These are phyloP conservation scores for Xylariaceae sp. DNA, from an alignment of 2,329 filamentous ascomycete genomes.

Conservation along the genomic window DNA sequence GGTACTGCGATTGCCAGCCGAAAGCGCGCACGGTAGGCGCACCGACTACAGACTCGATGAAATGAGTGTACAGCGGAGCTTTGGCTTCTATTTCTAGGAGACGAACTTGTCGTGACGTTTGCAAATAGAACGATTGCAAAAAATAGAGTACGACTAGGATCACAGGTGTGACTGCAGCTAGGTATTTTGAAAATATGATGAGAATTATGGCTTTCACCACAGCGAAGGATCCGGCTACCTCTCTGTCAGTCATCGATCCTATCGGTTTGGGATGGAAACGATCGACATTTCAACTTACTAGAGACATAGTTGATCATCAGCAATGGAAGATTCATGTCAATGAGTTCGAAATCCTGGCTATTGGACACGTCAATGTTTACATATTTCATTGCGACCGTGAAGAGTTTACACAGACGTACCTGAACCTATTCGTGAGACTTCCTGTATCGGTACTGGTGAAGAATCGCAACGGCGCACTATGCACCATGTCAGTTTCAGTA, in stretches of 20 bases:
- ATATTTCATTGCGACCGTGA: too few species aligned
- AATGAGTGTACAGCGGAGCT: slow-evolving; percentile 11
- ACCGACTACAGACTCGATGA: slow-evolving; percentile 10
- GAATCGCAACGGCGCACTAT: slow-evolving; percentile 8
- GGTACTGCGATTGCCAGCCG: slow-evolving; percentile 8
- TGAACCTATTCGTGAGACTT: slow-evolving; percentile 9
- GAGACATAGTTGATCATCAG: slow-evolving; percentile 9
- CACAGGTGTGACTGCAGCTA: slow-evolving; percentile 4
- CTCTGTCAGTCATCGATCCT: too few species aligned
- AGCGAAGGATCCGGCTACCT: neutral
- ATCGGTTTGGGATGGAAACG: too few species aligned
- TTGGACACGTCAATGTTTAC: too few species aligned
- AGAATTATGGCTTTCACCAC: neutral
- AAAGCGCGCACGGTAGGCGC: slow-evolving; percentile 12
- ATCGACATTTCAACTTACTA: too few species aligned
- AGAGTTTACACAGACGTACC: too few species aligned
- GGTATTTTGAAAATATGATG: neutral
- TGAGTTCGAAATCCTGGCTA: slow-evolving; percentile 12
- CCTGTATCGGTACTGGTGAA: slow-evolving; percentile 5
- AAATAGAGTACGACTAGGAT: slow-evolving; percentile 9
- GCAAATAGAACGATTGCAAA: slow-evolving; percentile 11
- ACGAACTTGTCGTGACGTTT: slow-evolving; percentile 11
- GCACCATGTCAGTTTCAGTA: neutral
- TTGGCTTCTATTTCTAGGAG: slow-evolving; percentile 11
- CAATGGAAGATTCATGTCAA: slow-evolving; percentile 11